Base-by-base conservation (phyloP, 768 basidiomycete species). In the Tricholoma furcatifolium region DNA sequence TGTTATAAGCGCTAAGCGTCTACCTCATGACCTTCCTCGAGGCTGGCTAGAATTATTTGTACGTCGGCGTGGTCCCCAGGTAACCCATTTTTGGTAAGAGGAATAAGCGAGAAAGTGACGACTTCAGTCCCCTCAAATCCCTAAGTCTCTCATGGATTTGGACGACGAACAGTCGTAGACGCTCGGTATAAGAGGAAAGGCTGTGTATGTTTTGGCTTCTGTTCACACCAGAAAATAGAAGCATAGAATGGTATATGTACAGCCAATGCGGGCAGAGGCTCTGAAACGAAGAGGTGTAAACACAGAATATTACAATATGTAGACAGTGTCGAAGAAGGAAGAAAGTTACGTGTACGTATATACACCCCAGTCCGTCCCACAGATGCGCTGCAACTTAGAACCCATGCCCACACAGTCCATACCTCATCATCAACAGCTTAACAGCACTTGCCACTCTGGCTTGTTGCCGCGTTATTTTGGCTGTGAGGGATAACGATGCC, bases 401-500 rank as follows among this genome's bases (percentile, higher is more conserved):
- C 53, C 52, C 44, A 54, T 51, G 34, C 53, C 53, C 35, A 42
- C 50, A 35, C 43, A 50, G 38, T 47, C 32, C 50, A 12, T 21
- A 20, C 18, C 52, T 36, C 17, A 44, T 32, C 23, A 49, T 15
- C 31, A 27, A 35, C 35, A 31, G 35, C 23, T 59, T 58, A 90
- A 69, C 88, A 91, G 69, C 88, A 90, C 66, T 81, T 81, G 68
- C 78, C 70, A 54, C 76, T 73, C 63, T 82, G 74, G 60, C 77
- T 74, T 40, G 77, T 74, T 40, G 77, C 74, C 60, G 77, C 80
- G 52, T 80, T 70, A 63, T 88, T 85, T 48, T 84, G 77, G 60
- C 81, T 88, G n/a, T 84, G 86, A 35, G 82, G 84, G 55, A 98
- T 89, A 31, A 82, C 87, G 73, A 98, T 88, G 51, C 87, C 91